These are phyloP conservation scores for Drechslerella coelobrocha DNA, from an alignment of 2,329 filamentous ascomycete genomes.

Conservation along the genomic window DNA sequence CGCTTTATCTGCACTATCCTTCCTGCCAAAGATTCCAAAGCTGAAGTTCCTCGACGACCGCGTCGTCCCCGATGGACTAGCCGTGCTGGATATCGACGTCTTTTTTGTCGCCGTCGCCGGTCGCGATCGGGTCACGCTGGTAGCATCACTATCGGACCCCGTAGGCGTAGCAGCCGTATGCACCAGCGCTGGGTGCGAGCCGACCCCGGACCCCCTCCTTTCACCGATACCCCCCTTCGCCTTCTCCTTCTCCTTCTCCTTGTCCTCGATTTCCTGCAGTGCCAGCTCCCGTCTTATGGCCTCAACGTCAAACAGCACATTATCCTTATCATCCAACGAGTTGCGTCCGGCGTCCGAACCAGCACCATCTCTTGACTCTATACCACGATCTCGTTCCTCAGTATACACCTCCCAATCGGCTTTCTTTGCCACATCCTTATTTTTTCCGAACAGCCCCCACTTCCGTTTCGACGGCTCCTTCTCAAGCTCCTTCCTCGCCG, in stretches of 20 bases:
- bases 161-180: constrained; percentile 31
- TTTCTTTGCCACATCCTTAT: constrained; percentile 71
- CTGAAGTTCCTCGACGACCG: constrained; percentile 32
- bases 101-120: constrained; percentile 55
- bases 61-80: constrained; percentile 31
- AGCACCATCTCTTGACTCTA: constrained; percentile 60
- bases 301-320: constrained; percentile 90
- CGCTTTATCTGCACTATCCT: constrained; percentile 34
- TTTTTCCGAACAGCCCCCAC: constrained; percentile 70
- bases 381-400: constrained; percentile 60
- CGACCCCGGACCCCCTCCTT: constrained; percentile 72
- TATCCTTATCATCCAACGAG: constrained; percentile 57
- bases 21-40: constrained; percentile 42
- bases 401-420: constrained; percentile 50
- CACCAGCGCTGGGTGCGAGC: constrained; percentile 66
- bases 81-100: constrained; percentile 53
- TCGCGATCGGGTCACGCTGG: constrained; percentile 55
- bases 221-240: constrained; percentile 64
- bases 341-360: constrained; percentile 55
- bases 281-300: constrained; percentile 88
- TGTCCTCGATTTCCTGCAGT: constrained; percentile 67
- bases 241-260: constrained; percentile 54
- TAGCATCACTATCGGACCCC: constrained; percentile 15
- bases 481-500: constrained; percentile 46
- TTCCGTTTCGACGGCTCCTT: constrained; percentile 51